Base-by-base conservation (phyloP, 2,329 filamentous ascomycete species). In the Pseudocercospora vitis region DNA sequence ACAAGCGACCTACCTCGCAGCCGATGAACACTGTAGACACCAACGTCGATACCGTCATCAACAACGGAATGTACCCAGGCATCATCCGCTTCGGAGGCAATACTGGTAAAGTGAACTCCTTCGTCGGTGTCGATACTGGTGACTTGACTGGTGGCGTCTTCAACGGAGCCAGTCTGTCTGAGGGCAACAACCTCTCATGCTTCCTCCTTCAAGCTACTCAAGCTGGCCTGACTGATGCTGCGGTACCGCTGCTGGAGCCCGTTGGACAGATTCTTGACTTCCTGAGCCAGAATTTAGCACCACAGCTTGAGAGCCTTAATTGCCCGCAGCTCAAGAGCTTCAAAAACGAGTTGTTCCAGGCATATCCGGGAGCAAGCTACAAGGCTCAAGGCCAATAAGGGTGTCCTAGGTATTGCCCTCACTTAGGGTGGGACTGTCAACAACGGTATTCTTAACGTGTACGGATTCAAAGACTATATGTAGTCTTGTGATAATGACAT, bases 111-210 rank as follows among this genome's bases (percentile, higher is more conserved):
- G 49, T 58, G 14, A 65, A 70, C 55, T 63, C 63, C n/a, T 72
- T 70, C 59, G 59, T 63, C 19, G 67, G 67, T 28, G 48, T 73
- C 39, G 62, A 72, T 52, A 50, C 70, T 4, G 60, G 47, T 12
- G 60, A 72, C 44, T 39, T 75, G n/a, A 73, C 71, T 8, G 66
- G 66, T 11, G 73, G 73, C 7, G 50, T 39, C 3, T 50, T 54
- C 37, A 48, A 54, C 29, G 48, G 51, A 16, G 16, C 50, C 2
- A 55, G 37, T n/a, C 53, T 65, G 3, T 42, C 59, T 48, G 33
- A 58, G n/a, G 68, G 65, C n/a, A 68, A 73, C 61, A 70, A 70
- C 48, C 63, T 70, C 6, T 57, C 70, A 5, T 73, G 71, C 57
- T 70, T 72, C 56, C 58, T 64, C 4, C 64, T 71, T 32, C 51